Conservation (phyloP, 1,284 basidiomycete genomes). For the Cutaneotrichosporon dermatis region DNA sequence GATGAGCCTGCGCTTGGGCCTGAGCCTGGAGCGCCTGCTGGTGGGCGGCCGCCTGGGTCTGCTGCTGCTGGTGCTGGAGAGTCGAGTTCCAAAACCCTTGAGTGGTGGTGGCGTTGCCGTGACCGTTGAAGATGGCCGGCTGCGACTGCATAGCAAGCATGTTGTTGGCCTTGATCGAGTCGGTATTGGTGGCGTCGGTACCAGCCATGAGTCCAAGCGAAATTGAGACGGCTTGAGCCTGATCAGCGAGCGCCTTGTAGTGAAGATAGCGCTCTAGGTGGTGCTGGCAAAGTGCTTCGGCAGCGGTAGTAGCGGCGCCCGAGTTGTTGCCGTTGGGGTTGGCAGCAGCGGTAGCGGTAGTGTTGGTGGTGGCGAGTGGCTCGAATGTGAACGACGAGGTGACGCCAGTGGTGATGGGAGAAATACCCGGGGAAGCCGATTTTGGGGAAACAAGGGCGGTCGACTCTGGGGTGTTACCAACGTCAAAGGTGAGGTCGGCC, state of each 20-base stretch:
- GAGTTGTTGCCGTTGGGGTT: constrained; percentile 25
- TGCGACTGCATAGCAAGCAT: constrained; percentile 32
- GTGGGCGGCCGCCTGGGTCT: constrained; percentile 13
- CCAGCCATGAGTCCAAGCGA: constrained; percentile 18
- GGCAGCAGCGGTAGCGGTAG: constrained; percentile 29
- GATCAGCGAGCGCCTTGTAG: constrained; percentile 42
- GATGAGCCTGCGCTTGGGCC: constrained; percentile 30
- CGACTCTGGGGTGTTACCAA: constrained; percentile 23
- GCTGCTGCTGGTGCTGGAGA: constrained; percentile 26
- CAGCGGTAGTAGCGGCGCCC: constrained; percentile 2
- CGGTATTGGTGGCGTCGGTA: constrained; percentile 19
- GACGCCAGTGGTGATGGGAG: constrained; percentile 1
- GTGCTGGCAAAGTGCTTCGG: constrained; percentile 38
- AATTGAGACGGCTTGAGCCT: constrained; percentile 31
- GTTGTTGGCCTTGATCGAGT: constrained; percentile 12
- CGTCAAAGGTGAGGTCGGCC: constrained; percentile 19
- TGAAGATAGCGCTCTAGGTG: constrained; percentile 43
- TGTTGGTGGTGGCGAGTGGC: neutral
- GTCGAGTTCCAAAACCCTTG: constrained; percentile 16
- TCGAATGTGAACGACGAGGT: constrained; percentile 14
- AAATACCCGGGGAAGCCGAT: constrained; percentile 6
- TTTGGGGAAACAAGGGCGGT: constrained; percentile 34
- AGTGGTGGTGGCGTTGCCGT: constrained; percentile 1
- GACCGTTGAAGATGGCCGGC: constrained; percentile 7
- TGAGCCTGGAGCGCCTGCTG: constrained; percentile 27